Percentiles rank a stretch among this genome's conserved stretches.
These are phyloP conservation scores for Takakia lepidozioides DNA, from an alignment of 225 moss, liverwort and hornwort genomes.

Conservation along the genomic window DNA sequence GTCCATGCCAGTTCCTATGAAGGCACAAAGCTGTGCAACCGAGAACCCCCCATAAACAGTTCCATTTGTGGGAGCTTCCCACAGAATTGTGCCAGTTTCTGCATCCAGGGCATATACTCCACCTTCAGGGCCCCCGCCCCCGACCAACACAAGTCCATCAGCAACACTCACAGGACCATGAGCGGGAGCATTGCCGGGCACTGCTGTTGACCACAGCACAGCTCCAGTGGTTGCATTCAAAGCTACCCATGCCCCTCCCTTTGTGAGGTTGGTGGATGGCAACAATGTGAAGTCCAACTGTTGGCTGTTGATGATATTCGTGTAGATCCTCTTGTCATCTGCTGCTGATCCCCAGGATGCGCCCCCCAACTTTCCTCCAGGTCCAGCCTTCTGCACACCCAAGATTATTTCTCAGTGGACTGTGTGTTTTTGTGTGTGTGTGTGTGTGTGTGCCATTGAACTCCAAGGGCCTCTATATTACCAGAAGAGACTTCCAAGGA, in stretches of 20 bases:
- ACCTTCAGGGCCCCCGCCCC: neutral
- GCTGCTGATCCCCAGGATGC: constrained; percentile 29
- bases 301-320: constrained; percentile 18
- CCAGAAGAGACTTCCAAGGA: too few relatives aligned
- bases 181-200: constrained; percentile 1
- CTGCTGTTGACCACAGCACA: constrained; percentile 22
- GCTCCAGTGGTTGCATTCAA: constrained; percentile 11
- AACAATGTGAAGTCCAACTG: constrained; percentile 16
- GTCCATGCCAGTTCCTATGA: too few relatives aligned
- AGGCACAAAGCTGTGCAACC: too few relatives aligned
- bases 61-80: neutral
- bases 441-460: too few relatives aligned
- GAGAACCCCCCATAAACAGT: constrained; percentile 3
- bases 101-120: neutral
- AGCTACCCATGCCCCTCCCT: constrained; percentile 18
- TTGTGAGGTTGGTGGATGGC: constrained; percentile 15
- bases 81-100: neutral
- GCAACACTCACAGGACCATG: constrained; percentile 11
- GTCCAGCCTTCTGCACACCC: constrained; percentile 7
- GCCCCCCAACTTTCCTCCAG: constrained; percentile 14
- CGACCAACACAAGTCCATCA: constrained; percentile 18
- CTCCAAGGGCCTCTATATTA: too few relatives aligned
- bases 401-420: neutral
- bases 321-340: constrained; percentile 32
- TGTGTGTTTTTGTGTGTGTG: neutral